phyloP scores from a whole-genome alignment of 371 early-diverging fungal genomes.

The Mortierella sp. region DNA sequence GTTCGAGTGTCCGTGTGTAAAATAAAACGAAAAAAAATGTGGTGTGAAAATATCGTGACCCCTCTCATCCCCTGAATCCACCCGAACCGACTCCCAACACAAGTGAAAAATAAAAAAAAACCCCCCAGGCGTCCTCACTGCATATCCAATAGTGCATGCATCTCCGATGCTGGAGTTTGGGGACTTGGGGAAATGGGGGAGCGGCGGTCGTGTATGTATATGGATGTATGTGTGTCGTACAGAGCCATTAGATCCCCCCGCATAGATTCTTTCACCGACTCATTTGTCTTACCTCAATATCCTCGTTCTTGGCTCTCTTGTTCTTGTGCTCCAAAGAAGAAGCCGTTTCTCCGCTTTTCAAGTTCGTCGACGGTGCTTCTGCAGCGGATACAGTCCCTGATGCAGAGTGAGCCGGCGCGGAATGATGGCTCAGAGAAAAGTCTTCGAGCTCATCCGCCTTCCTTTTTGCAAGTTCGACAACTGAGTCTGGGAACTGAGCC shows the following conservation, averaged over 20 bases:
- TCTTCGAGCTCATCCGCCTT: constrained; percentile 91
- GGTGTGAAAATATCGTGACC: no score
- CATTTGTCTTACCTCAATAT: constrained; percentile 50
- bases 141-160: not conserved
- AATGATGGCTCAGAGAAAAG: constrained; percentile 46
- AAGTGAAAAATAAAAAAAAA: no score
- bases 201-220: not conserved
- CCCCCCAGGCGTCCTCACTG: not conserved
- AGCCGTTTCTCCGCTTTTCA: constrained; percentile 39
- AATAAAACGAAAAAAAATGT: not conserved
- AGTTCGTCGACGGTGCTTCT: not conserved
- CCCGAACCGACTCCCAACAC: no score
- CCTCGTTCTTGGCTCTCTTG: constrained; percentile 36
- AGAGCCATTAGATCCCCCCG: not conserved
- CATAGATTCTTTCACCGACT: not conserved
- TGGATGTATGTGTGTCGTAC: not conserved
- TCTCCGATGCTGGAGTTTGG: not conserved
- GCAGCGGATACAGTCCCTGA: not conserved
- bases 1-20: not conserved
- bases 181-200: not conserved
- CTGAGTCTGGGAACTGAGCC: constrained; percentile 92
- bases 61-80: no score
- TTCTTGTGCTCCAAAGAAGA: not conserved
- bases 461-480: constrained; percentile 85
- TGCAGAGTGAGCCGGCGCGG: not conserved